Base-by-base conservation (phyloP, 2,329 filamentous ascomycete species). In the Lachnellula suecica region DNA sequence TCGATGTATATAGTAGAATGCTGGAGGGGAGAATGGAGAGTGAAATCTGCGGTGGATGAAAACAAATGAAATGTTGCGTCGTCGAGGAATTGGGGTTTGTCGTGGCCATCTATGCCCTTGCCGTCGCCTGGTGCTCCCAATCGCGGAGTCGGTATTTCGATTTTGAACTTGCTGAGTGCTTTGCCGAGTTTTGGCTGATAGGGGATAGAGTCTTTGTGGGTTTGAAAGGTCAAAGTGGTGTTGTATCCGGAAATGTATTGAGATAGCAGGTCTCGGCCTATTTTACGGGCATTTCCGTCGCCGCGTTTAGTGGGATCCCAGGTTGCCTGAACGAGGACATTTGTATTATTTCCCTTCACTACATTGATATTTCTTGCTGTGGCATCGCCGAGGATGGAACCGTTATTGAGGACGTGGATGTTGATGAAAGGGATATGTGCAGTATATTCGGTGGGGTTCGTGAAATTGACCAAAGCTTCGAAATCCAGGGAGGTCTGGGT, bases 241-340 rank as follows among this genome's bases (percentile, higher is more conserved):
- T 97, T 97, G 68, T 81, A 85, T 8, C 91, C 91, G 3, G 92
- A 97, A 10, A 97, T 75, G 64, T 94, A 97, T 62, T 89, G 84
- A 2, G 91, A 96, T 9, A 97, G 71, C 19, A 97, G 74, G 43
- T 91, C 81, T 48, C 83, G 79, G 2, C 89, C 91, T 56, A 85
- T 77, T 24, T 74, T 69, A 40, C 76, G 77, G 2, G 83, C 88
- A 48, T 76, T 66, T n/a, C 76, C 62, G 9, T 89, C 90, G 34
- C 84, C 82, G 53, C 81, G 68, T 4, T 68, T 78, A 3, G 75
- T 70, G 0, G 92, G 92, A 59, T 89, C 82, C 90, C 91, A 97
- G 1, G 80, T 77, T 1, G 86, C 87, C 22, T 79, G 79, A 15
- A 94, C 80, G 2, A 79, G 62, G 2, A 95, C 67, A 58, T 87